Base-by-base conservation (phyloP, 2,329 filamentous ascomycete genomes). In the Parascedosporium putredinis region DNA sequence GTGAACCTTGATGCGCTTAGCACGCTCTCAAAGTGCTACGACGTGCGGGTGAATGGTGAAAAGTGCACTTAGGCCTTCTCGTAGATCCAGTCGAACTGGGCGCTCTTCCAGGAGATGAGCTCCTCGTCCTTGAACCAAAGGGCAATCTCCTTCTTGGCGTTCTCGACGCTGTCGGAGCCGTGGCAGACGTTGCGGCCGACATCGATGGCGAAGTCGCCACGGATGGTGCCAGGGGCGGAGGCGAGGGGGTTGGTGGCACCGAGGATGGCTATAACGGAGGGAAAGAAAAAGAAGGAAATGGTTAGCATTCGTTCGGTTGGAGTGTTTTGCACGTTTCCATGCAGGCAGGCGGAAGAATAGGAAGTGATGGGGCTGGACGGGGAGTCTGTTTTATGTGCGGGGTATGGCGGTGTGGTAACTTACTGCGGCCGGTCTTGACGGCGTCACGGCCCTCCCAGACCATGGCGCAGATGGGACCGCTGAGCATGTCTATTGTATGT, bases 361-460 rank as follows among this genome's bases (percentile, higher is more conserved):
- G 60, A 54, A 58, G 47, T 47, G 52, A 16, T 20, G 49, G 34
- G 9, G n/a, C 5, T 23, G 16, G 25, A 42, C 2, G 22, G 6
- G 5, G 8, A 18, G 34, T 8, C 5, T 33, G 18, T 27, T 47
- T 9, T 29, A 12, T 12, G 6, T 12, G 43, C 22, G 31, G 36
- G 20, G 23, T 23, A 31, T 31, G 27, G 27, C 27, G 27, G 27
- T 31, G 27, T 45, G 24, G 46, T 1, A 56, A 76, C 81, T 60
- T 54, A 88, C 84, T 69, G 68, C 93, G 91, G 73, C 93, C 93
- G 62, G 90, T 96, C 87, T 97, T 97, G 81, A 96, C 90, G 72
- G 84, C 93, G 67, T 98, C 90, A 81, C 86, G 87, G 68, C 93
- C 93, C 75, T 98, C 90, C 93, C 93, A 98, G 74, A 98, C 86